A percentile compares a stretch with the other conserved stretches of the same genome.
Evolutionary conservation across 2,329 filamentous ascomycete genomes (phyloP).

Genomic region (Penicillium sp.): DNA sequence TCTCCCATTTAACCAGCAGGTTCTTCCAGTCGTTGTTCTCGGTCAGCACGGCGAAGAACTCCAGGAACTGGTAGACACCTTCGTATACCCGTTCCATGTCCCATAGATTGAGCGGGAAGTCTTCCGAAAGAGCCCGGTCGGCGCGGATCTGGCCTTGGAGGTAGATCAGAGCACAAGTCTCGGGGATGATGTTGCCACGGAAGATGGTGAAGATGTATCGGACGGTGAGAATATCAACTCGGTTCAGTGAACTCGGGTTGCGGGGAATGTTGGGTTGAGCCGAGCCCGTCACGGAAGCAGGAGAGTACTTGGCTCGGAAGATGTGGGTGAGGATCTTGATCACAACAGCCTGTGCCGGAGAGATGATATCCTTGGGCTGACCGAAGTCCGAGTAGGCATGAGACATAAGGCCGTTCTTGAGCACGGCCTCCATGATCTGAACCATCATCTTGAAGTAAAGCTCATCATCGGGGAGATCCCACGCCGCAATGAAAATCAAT

Average conservation of each 20-base stretch:
- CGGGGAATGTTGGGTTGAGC: conserved; percentile 55
- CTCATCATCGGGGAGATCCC: conserved; percentile 91
- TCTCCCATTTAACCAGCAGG: conserved; percentile 88
- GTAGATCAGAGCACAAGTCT: conserved; percentile 91
- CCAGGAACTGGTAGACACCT: conserved; percentile 88
- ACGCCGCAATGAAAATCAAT: conserved; percentile 93
- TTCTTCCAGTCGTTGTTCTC: conserved; percentile 81
- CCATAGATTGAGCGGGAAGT: conserved; percentile 94
- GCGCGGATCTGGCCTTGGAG: conserved; percentile 86
- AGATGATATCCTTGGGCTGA: conserved; percentile 94
- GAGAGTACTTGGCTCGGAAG: conserved; percentile 65
- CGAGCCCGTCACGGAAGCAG: conserved; percentile 48
- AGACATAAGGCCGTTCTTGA: conserved; percentile 83
- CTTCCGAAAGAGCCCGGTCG: conserved; percentile 70
- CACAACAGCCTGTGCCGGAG: conserved; percentile 88
- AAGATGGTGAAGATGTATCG: conserved; percentile 94
- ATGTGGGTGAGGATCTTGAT: conserved; percentile 88
- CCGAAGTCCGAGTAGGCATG: conserved; percentile 90
- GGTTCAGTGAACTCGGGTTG: conserved; percentile 56
- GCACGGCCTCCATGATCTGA: conserved; percentile 90
- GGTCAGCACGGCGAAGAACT: conserved; percentile 86
- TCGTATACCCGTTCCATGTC: conserved; percentile 98
- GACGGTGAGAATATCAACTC: conserved; percentile 65
- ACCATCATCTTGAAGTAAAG: conserved; percentile 96
- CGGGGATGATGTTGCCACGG: conserved; percentile 85